phyloP scores from a whole-genome alignment of 768 basidiomycete species.

The Amanita rimosa region DNA sequence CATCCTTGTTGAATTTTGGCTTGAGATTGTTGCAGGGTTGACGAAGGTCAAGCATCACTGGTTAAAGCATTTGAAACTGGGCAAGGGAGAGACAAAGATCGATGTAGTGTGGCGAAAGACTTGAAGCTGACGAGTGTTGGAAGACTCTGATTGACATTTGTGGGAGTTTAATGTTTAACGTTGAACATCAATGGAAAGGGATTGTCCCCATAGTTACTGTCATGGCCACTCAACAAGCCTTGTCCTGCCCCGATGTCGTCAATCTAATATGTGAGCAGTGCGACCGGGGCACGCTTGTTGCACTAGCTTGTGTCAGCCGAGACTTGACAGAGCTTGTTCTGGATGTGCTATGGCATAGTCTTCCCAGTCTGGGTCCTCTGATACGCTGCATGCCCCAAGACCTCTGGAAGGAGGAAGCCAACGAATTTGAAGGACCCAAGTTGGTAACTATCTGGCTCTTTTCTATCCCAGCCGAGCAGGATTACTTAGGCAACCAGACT shows the following conservation, averaged over 20 bases:
- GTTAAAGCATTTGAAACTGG: constrained; percentile 64
- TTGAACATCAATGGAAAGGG: too few species aligned
- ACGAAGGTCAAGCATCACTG: constrained; percentile 72
- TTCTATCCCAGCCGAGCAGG: neutral
- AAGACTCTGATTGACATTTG: constrained; percentile 33
- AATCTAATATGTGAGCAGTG: neutral
- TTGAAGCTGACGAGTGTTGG: constrained; percentile 61
- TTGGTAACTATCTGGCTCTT: neutral
- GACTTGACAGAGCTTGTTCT: neutral
- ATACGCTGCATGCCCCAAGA: constrained; percentile 4
- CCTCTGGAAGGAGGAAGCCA: neutral
- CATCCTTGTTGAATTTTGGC: neutral
- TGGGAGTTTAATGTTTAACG: neutral
- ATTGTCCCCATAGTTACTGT: too few species aligned
- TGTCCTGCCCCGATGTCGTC: neutral
- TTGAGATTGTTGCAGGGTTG: constrained; percentile 45
- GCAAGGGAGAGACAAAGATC: constrained; percentile 65
- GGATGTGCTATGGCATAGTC: neutral
- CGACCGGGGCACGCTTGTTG: neutral
- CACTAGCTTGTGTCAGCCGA: neutral
- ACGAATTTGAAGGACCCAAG: neutral
- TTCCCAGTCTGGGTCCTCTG: neutral
- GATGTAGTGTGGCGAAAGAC: constrained; percentile 62
- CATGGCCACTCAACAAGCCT: neutral
- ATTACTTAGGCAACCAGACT: neutral